These are phyloP conservation scores for Tolypocladium endophyticum DNA, from an alignment of 2,329 filamentous ascomycete genomes.

Conservation along the genomic window DNA sequence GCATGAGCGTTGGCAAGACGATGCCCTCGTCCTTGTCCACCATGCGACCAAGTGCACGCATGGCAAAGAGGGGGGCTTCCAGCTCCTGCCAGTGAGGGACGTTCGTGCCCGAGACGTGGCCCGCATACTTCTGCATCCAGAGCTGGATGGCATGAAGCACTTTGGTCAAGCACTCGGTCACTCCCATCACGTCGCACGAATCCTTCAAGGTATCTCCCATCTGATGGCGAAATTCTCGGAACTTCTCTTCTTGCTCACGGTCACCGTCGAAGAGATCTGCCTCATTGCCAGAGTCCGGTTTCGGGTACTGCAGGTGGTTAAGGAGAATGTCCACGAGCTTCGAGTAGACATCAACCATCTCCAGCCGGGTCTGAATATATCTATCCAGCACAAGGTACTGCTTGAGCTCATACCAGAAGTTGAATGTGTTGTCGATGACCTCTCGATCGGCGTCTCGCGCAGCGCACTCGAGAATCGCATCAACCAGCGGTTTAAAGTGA, in stretches of 20 bases:
- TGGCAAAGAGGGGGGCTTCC: constrained; percentile 87
- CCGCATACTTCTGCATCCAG: constrained; percentile 78
- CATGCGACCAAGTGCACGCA: constrained; percentile 95
- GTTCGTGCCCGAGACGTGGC: constrained; percentile 58
- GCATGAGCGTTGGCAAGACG: constrained; percentile 85
- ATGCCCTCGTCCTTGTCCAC: constrained; percentile 80
- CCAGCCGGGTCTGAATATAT: constrained; percentile 71
- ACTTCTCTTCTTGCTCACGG: constrained; percentile 91
- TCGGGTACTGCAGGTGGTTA: constrained; percentile 78
- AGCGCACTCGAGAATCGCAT: constrained; percentile 86
- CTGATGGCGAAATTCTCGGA: constrained; percentile 88
- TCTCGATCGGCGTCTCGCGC: constrained; percentile 80
- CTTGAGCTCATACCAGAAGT: constrained; percentile 98
- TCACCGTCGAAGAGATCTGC: constrained; percentile 90
- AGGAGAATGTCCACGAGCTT: constrained; percentile 90
- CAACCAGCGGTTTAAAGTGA: constrained; percentile 76
- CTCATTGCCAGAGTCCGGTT: constrained; percentile 61
- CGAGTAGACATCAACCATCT: constrained; percentile 73
- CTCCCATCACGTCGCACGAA: constrained; percentile 90
- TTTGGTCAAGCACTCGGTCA: constrained; percentile 82
- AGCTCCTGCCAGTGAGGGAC: constrained; percentile 96
- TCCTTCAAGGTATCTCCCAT: constrained; percentile 99
- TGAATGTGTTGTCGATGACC: constrained; percentile 86
- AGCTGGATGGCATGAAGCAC: constrained; percentile 75
- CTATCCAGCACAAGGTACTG: constrained; percentile 87